Conservation (phyloP, 2,329 filamentous ascomycete species). For the Eutypella sp. region DNA sequence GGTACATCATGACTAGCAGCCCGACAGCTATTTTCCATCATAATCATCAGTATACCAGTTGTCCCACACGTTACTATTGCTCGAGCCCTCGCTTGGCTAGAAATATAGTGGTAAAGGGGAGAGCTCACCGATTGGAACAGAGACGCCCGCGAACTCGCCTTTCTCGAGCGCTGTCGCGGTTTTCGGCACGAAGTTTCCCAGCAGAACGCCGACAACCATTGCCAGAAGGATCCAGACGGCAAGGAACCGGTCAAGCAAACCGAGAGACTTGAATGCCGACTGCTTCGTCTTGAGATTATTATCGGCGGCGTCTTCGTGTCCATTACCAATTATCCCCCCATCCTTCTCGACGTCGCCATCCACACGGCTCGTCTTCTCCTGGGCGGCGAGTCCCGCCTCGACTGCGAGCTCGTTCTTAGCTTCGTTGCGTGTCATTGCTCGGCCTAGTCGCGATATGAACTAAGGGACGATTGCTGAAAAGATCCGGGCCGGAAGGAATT, state of each 20-base stretch:
- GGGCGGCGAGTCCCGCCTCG: background rate
- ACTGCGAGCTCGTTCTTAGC: background rate
- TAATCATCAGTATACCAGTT: background rate
- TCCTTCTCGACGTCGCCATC: constrained; percentile 11
- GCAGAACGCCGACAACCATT: constrained; percentile 69
- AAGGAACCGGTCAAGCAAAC: constrained; percentile 58
- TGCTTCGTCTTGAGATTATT: constrained; percentile 14
- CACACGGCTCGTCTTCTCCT: background rate
- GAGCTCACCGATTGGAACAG: constrained; percentile 22
- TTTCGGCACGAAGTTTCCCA: constrained; percentile 68
- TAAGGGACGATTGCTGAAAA: no score
- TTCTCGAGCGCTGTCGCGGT: constrained; percentile 59
- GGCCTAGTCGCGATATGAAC: background rate
- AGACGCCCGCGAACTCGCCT: constrained; percentile 62
- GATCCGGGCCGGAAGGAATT: no score
- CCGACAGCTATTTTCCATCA: constrained; percentile 58
- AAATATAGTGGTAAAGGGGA: background rate
- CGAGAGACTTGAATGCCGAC: constrained; percentile 50
- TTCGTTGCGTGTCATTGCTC: background rate
- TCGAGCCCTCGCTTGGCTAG: background rate
- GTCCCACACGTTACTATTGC: background rate
- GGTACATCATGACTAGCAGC: constrained; percentile 89
- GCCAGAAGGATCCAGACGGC: constrained; percentile 73
- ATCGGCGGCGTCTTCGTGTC: background rate
- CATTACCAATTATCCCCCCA: background rate